These are phyloP conservation scores for Starmera caribaea DNA, from an alignment of 805 yeast genomes.

Conservation along the genomic window DNA sequence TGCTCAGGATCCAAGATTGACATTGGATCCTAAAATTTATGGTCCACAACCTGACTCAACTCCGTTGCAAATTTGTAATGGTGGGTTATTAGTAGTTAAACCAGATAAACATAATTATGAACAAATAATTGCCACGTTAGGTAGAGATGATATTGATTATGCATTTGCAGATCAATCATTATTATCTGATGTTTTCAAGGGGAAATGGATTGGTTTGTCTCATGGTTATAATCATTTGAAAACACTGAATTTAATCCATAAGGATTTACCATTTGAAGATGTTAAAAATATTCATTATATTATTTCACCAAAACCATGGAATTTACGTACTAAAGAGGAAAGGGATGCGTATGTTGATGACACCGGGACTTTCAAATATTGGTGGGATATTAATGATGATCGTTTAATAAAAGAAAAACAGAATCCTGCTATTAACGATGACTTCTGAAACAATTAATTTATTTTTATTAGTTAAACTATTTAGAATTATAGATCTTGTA, in stretches of 20 bases:
- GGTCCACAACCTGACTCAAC: constrained; percentile 31
- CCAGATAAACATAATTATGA: constrained; percentile 30
- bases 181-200: constrained; percentile 41
- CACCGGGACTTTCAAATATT: constrained; percentile 37
- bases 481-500: background rate
- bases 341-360: constrained; percentile 20
- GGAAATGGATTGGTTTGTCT: constrained; percentile 41
- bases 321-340: constrained; percentile 21
- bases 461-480: too few relatives aligned
- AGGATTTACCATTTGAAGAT: constrained; percentile 34
- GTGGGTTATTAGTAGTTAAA: constrained; percentile 45
- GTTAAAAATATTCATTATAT: constrained; percentile 53
- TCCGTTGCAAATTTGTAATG: constrained; percentile 44
- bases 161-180: constrained; percentile 52
- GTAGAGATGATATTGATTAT: constrained; percentile 29
- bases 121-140: constrained; percentile 31
- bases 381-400: constrained; percentile 39
- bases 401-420: constrained; percentile 14
- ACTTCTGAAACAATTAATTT: background rate
- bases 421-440: constrained; percentile 9
- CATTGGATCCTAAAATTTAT: constrained; percentile 10
- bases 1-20: constrained; percentile 7
- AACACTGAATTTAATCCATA: constrained; percentile 36
- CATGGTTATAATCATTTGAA: constrained; percentile 48
- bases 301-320: constrained; percentile 55